These are phyloP conservation scores for Phylloporus sp. DNA, from an alignment of 768 basidiomycete genomes.

Conservation along the genomic window DNA sequence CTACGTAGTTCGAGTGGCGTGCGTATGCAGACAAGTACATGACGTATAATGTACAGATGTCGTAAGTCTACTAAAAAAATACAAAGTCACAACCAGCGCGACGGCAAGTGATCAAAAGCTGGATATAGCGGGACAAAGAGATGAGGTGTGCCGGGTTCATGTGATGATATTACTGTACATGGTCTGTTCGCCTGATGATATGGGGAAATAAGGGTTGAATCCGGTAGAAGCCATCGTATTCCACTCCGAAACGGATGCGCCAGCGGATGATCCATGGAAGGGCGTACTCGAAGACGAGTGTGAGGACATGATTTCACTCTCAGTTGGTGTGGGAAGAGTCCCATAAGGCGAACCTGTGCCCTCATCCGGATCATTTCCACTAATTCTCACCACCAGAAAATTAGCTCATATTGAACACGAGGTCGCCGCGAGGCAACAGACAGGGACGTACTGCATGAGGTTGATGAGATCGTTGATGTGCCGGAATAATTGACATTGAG, in stretches of 20 bases:
- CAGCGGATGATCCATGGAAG: slow-evolving; percentile 40
- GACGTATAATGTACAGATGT: slow-evolving; percentile 31
- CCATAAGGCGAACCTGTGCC: slow-evolving; percentile 48
- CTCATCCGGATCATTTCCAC: slow-evolving; percentile 49
- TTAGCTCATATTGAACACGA: slow-evolving; percentile 32
- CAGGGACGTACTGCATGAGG: slow-evolving; percentile 57
- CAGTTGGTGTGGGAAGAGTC: slow-evolving; percentile 52
- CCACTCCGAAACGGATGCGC: slow-evolving; percentile 57
- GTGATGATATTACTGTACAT: slow-evolving; percentile 57
- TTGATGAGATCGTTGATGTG: slow-evolving; percentile 57
- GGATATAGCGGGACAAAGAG: slow-evolving; percentile 3
- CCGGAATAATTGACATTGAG: slow-evolving; percentile 51
- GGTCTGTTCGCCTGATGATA: slow-evolving; percentile 47
- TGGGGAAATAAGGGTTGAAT: slow-evolving; percentile 68
- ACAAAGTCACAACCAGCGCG: slow-evolving; percentile 31
- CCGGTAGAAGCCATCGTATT: slow-evolving; percentile 47
- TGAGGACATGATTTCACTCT: slow-evolving; percentile 53
- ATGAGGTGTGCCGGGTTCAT: slow-evolving; percentile 28
- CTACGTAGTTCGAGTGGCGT: slow-evolving; percentile 16
- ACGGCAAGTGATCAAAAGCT: slow-evolving; percentile 19
- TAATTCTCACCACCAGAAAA: slow-evolving; percentile 32
- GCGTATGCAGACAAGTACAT: slow-evolving; percentile 26
- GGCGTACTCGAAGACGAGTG: slow-evolving; percentile 40
- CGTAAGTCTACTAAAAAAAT: slow-evolving; percentile 28
- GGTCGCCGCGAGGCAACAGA: slow-evolving; percentile 29